Evolutionary conservation across 352 stramenopile genomes (phyloP).

Genomic region (Globisporangium apiculatum): DNA sequence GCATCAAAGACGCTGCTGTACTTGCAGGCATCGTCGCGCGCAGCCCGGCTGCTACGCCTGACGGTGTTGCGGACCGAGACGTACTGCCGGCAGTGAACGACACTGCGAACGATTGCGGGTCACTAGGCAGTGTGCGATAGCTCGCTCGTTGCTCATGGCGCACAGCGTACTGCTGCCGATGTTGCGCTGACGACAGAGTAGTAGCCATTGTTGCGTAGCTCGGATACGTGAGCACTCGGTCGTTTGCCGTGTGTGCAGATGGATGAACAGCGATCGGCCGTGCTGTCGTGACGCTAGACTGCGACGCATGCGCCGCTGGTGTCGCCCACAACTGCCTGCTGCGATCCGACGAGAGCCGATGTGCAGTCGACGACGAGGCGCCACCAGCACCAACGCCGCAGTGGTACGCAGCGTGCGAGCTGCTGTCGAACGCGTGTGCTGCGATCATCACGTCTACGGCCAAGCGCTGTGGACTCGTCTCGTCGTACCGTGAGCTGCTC

Average conservation of each 20-base stretch:
- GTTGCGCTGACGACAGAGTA: background rate
- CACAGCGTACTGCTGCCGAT: background rate
- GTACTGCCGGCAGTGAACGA: too few relatives aligned
- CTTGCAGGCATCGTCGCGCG: too few relatives aligned
- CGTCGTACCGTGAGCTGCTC: background rate
- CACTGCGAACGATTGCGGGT: too few relatives aligned
- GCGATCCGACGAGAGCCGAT: conserved; percentile 12
- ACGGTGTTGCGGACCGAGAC: too few relatives aligned
- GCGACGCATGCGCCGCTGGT: background rate
- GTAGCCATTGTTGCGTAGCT: background rate
- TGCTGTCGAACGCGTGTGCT: conserved; percentile 9
- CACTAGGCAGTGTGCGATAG: background rate
- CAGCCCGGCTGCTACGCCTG: too few relatives aligned
- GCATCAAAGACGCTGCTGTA: too few relatives aligned
- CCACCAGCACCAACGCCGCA: too few relatives aligned
- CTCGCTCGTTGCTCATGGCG: background rate
- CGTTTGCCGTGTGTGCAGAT: background rate
- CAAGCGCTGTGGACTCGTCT: conserved; percentile 2
- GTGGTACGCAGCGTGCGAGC: background rate
- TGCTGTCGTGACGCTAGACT: background rate
- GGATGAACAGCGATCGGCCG: background rate
- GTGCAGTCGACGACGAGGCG: too few relatives aligned
- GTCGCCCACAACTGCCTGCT: conserved; percentile 22
- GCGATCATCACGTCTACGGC: conserved; percentile 8
- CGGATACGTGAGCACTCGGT: background rate